Conservation (phyloP, 768 basidiomycete species). For the Xerocomellus chrysenteron region DNA sequence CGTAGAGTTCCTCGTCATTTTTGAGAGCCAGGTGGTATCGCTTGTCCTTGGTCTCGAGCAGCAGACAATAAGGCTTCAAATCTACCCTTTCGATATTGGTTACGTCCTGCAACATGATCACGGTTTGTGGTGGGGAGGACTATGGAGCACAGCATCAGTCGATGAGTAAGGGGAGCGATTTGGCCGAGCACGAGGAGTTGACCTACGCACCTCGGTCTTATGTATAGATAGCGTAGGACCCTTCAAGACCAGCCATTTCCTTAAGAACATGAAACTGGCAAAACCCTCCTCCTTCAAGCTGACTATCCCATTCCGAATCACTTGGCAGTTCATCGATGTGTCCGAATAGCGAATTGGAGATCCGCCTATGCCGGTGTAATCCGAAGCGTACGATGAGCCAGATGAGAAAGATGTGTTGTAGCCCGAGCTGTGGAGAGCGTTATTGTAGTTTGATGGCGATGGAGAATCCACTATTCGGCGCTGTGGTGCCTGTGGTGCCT, state of each 20-base stretch:
- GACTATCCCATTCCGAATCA: conserved; percentile 71
- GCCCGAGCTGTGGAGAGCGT: conserved; percentile 50
- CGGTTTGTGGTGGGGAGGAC: conserved; percentile 56
- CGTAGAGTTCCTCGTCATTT: conserved; percentile 95
- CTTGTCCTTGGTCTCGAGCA: conserved; percentile 83
- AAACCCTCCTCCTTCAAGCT: conserved; percentile 94
- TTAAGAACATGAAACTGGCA: conserved; percentile 87
- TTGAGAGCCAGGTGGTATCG: conserved; percentile 81
- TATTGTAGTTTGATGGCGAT: conserved; percentile 30
- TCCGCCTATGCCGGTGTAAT: conserved; percentile 82
- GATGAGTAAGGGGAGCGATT: neutral
- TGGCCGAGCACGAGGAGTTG: neutral
- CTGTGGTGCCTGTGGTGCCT: conserved; percentile 68
- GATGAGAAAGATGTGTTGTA: conserved; percentile 61
- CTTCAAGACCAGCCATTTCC: conserved; percentile 86
- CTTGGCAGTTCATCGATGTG: conserved; percentile 35
- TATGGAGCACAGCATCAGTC: conserved; percentile 24
- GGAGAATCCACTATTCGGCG: conserved; percentile 45
- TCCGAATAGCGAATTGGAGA: conserved; percentile 61
- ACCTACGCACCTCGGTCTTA: conserved; percentile 80
- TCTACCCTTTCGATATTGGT: conserved; percentile 89
- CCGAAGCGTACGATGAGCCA: conserved; percentile 58
- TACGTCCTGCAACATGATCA: conserved; percentile 74
- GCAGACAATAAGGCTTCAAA: conserved; percentile 89
- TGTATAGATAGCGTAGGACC: conserved; percentile 79